These are phyloP conservation scores for Blastobotrys terrestris DNA, from an alignment of 805 yeast species.

Conservation along the genomic window DNA sequence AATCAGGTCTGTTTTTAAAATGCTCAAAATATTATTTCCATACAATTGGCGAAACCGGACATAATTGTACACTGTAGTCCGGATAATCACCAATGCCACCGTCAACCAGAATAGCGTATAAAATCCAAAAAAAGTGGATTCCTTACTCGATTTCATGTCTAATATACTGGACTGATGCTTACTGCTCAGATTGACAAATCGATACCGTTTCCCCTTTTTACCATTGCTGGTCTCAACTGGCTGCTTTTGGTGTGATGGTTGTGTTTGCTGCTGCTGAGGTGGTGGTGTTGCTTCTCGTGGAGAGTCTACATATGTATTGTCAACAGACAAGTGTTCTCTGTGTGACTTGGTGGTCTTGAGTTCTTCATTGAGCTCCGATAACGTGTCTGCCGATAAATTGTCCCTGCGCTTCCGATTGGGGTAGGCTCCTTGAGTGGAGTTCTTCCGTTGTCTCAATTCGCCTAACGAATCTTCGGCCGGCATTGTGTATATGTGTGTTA, in stretches of 20 bases:
- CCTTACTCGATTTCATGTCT: constrained; percentile 25
- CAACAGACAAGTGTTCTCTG: constrained; percentile 13
- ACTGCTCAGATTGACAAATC: constrained; percentile 20
- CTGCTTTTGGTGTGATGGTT: neutral
- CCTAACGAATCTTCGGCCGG: neutral
- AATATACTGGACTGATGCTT: constrained; percentile 23
- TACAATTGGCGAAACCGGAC: constrained; percentile 39
- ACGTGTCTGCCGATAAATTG: neutral
- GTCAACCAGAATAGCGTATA: constrained; percentile 50
- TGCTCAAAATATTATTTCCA: constrained; percentile 48
- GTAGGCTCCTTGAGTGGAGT: neutral
- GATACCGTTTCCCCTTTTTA: constrained; percentile 9
- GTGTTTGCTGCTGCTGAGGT: neutral
- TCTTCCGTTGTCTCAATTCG: neutral
- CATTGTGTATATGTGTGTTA: neutral
- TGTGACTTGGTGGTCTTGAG: neutral
- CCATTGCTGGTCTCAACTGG: neutral
- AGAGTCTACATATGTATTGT: constrained; percentile 15
- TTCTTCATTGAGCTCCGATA: neutral
- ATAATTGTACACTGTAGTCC: constrained; percentile 50
- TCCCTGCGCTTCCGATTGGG: neutral
- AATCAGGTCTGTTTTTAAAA: constrained; percentile 55
- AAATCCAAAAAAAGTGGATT: constrained; percentile 59
- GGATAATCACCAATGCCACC: constrained; percentile 24
- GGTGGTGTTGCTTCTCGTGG: constrained; percentile 9